Conservation (phyloP, 2,329 filamentous ascomycete genomes). For the Trichoderma semiorbis region DNA sequence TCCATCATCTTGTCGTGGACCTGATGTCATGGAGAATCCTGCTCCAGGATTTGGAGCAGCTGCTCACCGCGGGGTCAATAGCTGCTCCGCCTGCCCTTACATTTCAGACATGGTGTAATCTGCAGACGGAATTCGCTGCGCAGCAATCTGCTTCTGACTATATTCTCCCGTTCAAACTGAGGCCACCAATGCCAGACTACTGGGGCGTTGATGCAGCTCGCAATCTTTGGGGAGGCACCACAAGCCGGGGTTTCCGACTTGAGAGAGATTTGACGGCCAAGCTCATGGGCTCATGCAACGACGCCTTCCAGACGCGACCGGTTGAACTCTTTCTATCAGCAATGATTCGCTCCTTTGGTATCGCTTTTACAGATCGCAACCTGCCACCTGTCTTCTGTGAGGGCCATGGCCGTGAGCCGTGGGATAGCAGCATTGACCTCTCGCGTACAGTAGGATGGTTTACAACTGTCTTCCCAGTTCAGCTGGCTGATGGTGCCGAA, state of each 20-base stretch:
- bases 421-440: slow-evolving; percentile 28
- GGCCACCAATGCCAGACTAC: neutral
- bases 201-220: neutral
- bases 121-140: neutral
- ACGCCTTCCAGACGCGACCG: slow-evolving; percentile 11
- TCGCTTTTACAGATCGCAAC: slow-evolving; percentile 26
- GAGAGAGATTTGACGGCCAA: no score
- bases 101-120: neutral
- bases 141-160: neutral
- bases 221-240: no score
- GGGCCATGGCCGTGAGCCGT: slow-evolving; percentile 34
- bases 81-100: no score
- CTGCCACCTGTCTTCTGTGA: slow-evolving; percentile 31
- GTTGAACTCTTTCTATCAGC: slow-evolving; percentile 23
- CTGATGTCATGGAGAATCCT: slow-evolving; percentile 22
- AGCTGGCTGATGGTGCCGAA: neutral
- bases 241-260: no score
- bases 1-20: slow-evolving; percentile 21
- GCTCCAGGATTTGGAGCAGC: slow-evolving; percentile 18
- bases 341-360: slow-evolving; percentile 25
- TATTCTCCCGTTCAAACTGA: no score
- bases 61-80: neutral
- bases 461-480: slow-evolving; percentile 31
- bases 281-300: neutral
- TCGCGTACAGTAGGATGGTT: slow-evolving; percentile 37